Evolutionary conservation across 1,139 yeast species (phyloP).

Genomic region (Tardiomyces blankii): DNA sequence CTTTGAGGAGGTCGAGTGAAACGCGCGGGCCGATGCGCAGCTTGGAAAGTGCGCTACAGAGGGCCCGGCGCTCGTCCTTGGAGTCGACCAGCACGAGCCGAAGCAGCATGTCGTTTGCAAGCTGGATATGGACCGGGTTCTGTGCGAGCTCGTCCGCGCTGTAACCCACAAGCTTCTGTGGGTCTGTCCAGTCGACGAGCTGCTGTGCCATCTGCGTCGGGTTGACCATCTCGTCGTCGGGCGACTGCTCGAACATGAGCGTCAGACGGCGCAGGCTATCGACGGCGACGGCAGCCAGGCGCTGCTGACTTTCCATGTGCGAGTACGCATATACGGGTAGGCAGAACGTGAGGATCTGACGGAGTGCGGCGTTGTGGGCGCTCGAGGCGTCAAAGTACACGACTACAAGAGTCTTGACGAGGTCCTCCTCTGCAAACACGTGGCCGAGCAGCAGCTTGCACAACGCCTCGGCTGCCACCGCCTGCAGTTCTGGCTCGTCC

Average conservation of each 20-base stretch:
- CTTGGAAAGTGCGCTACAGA: slow-evolving; percentile 43
- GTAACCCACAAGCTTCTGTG: slow-evolving; percentile 47
- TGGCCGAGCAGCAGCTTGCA: slow-evolving; percentile 77
- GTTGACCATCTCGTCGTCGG: slow-evolving; percentile 31
- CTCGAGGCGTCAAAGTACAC: slow-evolving; percentile 68
- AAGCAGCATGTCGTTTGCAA: slow-evolving; percentile 46
- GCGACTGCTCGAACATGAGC: slow-evolving; percentile 53
- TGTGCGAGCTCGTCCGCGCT: slow-evolving; percentile 29
- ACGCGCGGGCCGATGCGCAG: slow-evolving; percentile 29
- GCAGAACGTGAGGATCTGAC: slow-evolving; percentile 79
- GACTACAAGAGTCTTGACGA: slow-evolving; percentile 55
- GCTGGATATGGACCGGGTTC: slow-evolving; percentile 39
- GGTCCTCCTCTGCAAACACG: slow-evolving; percentile 53
- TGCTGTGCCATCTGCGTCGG: slow-evolving; percentile 65
- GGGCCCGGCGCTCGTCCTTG: slow-evolving; percentile 44
- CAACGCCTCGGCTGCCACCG: slow-evolving; percentile 77
- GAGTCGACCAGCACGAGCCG: slow-evolving; percentile 32
- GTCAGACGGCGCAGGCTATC: slow-evolving; percentile 26
- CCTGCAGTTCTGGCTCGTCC: slow-evolving; percentile 57
- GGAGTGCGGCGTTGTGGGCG: slow-evolving; percentile 50
- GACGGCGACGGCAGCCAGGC: slow-evolving; percentile 26
- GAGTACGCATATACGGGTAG: slow-evolving; percentile 86
- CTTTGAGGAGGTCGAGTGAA: slow-evolving; percentile 7
- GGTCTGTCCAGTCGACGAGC: slow-evolving; percentile 79
- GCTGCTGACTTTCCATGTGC: slow-evolving; percentile 59